Percentiles rank a stretch among this genome's conserved stretches.
phyloP scores from a whole-genome alignment of 108 stramenopile genomes.

The Cylindrotheca fusiformis region DNA sequence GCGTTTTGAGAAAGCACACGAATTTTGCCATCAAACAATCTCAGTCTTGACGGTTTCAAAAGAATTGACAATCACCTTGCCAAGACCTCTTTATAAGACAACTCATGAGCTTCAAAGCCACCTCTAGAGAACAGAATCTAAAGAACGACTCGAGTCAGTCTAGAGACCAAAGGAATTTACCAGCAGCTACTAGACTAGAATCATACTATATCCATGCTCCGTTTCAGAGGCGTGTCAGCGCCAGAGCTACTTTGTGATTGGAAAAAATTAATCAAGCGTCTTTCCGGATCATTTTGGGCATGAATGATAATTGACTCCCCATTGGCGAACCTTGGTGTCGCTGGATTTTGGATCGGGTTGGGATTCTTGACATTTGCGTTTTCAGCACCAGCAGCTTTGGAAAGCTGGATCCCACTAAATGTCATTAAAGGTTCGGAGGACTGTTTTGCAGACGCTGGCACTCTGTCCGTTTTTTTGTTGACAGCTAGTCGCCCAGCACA shows the following conservation, averaged over 20 bases:
- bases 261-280: slow-evolving; percentile 78
- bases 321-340: slow-evolving; percentile 43
- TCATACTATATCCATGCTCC: slow-evolving; percentile 48
- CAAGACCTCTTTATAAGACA: no score
- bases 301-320: slow-evolving; percentile 71
- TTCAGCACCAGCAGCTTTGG: slow-evolving; percentile 51
- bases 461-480: slow-evolving; percentile 29
- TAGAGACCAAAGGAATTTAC: slow-evolving; percentile 8
- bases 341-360: slow-evolving; percentile 71
- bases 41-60: no score
- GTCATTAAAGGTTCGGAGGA: slow-evolving; percentile 4
- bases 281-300: slow-evolving; percentile 82
- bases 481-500: slow-evolving; percentile 66
- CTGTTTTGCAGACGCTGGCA: not conserved
- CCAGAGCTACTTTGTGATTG: slow-evolving; percentile 84
- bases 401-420: slow-evolving; percentile 69
- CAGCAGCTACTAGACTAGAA: slow-evolving; percentile 90
- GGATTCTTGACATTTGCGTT: slow-evolving; percentile 55
- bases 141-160: no score
- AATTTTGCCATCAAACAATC: no score
- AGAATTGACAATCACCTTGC: no score
- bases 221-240: slow-evolving; percentile 21
- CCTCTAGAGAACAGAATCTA: no score
- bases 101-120: no score
- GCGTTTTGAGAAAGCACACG: no score